These are phyloP conservation scores for Globisporangium solare DNA, from an alignment of 352 stramenopile species.

Conservation along the genomic window DNA sequence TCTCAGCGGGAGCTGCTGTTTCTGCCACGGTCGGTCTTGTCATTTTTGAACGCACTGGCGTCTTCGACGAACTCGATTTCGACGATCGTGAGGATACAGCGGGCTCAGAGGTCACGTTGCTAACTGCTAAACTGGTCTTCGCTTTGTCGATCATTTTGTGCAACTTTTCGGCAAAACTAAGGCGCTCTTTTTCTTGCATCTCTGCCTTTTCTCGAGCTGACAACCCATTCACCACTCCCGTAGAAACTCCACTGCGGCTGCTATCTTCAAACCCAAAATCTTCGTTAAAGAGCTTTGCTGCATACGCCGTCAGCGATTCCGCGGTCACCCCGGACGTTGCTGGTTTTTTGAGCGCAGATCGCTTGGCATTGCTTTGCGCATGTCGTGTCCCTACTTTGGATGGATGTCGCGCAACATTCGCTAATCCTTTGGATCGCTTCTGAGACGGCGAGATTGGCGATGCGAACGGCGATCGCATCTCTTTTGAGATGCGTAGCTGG, in stretches of 20 bases:
- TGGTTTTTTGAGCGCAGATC: background rate
- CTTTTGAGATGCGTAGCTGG: conserved; percentile 33
- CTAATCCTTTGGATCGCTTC: conserved; percentile 6
- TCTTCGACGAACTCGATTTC: conserved; percentile 4
- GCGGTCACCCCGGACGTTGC: background rate
- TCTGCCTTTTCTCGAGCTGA: conserved; percentile 29
- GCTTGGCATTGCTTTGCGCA: conserved; percentile 1
- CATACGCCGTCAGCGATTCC: conserved; percentile 69
- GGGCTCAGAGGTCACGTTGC: conserved; percentile 6
- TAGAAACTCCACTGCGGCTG: background rate
- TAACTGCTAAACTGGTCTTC: conserved; percentile 48
- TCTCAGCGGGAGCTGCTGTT: background rate
- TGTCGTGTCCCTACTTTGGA: background rate
- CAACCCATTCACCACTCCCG: conserved; percentile 9
- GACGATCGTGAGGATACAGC: background rate
- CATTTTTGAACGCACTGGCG: background rate
- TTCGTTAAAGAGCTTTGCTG: conserved; percentile 59
- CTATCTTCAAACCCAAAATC: conserved; percentile 15
- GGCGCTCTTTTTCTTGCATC: conserved; percentile 44
- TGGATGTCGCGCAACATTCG: background rate
- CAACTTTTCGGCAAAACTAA: conserved; percentile 83
- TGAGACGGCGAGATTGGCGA: conserved; percentile 26
- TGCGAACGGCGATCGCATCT: conserved; percentile 21
- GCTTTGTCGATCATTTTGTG: conserved; percentile 88
- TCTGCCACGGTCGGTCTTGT: background rate